These are phyloP conservation scores for Dactylonectria macrodidyma DNA, from an alignment of 2,329 filamentous ascomycete genomes.

Conservation along the genomic window DNA sequence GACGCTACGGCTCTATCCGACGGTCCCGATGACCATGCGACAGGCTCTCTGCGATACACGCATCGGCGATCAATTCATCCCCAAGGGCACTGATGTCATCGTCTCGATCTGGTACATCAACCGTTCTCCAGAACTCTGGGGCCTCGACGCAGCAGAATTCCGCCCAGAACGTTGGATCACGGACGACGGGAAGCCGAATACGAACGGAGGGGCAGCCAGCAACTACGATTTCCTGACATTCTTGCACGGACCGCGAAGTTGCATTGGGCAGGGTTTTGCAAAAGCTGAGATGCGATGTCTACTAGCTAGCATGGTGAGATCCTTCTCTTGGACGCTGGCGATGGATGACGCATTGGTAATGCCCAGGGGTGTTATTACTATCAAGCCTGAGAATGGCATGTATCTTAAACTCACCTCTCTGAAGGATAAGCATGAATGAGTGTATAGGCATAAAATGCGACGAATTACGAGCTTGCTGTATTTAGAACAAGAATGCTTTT, in stretches of 20 bases:
- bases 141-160: constrained; percentile 75
- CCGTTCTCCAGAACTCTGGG: constrained; percentile 75
- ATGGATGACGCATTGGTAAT: constrained; percentile 73
- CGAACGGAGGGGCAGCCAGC: constrained; percentile 76
- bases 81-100: constrained; percentile 75
- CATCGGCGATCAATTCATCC: constrained; percentile 72
- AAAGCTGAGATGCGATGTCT: constrained; percentile 82
- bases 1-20: constrained; percentile 76
- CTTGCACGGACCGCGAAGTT: constrained; percentile 85
- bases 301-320: constrained; percentile 76
- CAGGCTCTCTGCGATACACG: constrained; percentile 69
- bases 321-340: constrained; percentile 70
- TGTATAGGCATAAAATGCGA: too few relatives aligned
- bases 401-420: constrained; percentile 63
- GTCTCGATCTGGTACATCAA: constrained; percentile 75
- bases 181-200: constrained; percentile 66
- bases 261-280: constrained; percentile 84
- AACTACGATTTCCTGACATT: constrained; percentile 85
- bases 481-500: too few relatives aligned
- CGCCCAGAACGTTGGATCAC: constrained; percentile 77
- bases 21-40: constrained; percentile 76
- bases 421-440: not conserved
- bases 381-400: constrained; percentile 77
- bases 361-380: constrained; percentile 76
- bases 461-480: too few relatives aligned